phyloP scores from a whole-genome alignment of 345 rosid genomes.

The Carallia pectinifolia region DNA sequence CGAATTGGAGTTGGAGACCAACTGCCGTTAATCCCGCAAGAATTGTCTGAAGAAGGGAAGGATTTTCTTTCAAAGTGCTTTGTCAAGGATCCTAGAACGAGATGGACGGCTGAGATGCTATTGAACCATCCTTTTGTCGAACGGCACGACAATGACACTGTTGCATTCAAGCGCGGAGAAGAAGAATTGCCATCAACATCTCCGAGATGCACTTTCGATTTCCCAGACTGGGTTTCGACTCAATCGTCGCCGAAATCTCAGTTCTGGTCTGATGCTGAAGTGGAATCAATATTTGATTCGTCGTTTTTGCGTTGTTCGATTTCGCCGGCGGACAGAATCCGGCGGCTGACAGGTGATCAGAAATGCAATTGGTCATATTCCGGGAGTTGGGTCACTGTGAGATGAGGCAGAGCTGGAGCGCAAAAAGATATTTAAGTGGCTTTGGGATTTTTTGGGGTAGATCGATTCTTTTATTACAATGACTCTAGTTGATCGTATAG shows the following conservation, averaged over 20 bases:
- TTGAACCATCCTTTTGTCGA: conserved; percentile 31
- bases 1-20: conserved; percentile 22
- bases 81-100: conserved; percentile 19
- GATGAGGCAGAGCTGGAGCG: conserved; percentile 7
- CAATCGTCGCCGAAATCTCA: conserved; percentile 13
- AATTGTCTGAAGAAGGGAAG: conserved; percentile 23
- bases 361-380: conserved; percentile 14
- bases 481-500: neutral
- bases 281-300: neutral
- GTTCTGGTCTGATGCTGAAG: neutral
- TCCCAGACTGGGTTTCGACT: conserved; percentile 18
- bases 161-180: conserved; percentile 1
- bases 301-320: neutral
- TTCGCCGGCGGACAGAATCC: conserved; percentile 22
- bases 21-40: conserved; percentile 27
- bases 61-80: conserved; percentile 38
- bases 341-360: conserved; percentile 8
- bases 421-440: neutral
- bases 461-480: conserved; percentile 1
- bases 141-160: neutral
- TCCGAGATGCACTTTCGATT: conserved; percentile 23
- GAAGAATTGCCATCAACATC: neutral
- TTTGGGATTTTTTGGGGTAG: neutral
- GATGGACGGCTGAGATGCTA: conserved; percentile 42
- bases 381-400: conserved; percentile 17